Conservation (phyloP, 2,329 filamentous ascomycete species). For the Cytospora paraplurivora region DNA sequence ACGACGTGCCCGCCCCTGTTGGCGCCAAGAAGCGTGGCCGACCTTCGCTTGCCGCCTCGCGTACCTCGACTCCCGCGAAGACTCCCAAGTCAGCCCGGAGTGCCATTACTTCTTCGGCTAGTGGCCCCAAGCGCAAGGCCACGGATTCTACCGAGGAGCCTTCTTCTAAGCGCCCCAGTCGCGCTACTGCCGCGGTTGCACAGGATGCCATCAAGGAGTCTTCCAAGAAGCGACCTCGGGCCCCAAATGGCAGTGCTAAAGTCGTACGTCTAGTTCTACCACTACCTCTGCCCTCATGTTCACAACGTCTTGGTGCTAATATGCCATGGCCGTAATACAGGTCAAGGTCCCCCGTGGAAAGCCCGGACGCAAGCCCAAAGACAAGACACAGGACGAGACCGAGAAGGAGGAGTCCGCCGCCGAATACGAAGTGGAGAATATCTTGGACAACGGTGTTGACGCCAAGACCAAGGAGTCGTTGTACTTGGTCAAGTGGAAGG, state of each 20-base stretch:
- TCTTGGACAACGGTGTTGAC: constrained; percentile 46
- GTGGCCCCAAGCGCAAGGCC: constrained; percentile 26
- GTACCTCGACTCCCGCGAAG: constrained; percentile 28
- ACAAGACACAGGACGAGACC: background rate
- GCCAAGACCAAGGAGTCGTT: constrained; percentile 41
- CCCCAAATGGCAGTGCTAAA: constrained; percentile 21
- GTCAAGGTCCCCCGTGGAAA: constrained; percentile 20
- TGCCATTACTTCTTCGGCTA: background rate
- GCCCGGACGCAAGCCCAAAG: constrained; percentile 23
- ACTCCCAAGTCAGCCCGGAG: constrained; percentile 22
- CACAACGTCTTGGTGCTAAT: constrained; percentile 1
- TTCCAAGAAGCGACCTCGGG: constrained; percentile 22
- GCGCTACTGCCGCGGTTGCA: constrained; percentile 29
- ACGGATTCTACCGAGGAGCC: constrained; percentile 12
- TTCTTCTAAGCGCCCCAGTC: constrained; percentile 18
- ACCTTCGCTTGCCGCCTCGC: constrained; percentile 26
- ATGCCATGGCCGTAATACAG: background rate
- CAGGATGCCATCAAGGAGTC: constrained; percentile 25
- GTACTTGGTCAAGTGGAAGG: constrained; percentile 58
- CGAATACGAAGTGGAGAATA: constrained; percentile 52
- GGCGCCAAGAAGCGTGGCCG: constrained; percentile 33
- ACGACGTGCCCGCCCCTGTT: constrained; percentile 26
- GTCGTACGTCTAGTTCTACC: constrained; percentile 13
- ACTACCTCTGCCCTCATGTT: background rate
- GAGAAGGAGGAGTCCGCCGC: constrained; percentile 28